Evolutionary conservation across 1,139 yeast species (phyloP).

Genomic region (Magnusiomyces fungicola): DNA sequence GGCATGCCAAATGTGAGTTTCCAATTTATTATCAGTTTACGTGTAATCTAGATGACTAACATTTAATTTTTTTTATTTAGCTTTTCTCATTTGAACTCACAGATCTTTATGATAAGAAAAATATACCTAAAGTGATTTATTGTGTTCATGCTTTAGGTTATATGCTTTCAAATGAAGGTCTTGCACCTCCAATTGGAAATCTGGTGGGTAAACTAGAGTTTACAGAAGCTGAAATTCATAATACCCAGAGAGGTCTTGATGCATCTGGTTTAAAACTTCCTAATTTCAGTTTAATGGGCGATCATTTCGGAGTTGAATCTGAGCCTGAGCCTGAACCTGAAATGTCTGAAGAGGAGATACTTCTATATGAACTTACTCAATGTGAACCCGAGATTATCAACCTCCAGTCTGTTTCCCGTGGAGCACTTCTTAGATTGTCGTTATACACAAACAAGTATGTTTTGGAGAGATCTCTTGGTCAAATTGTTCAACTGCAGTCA

Average conservation of each 20-base stretch:
- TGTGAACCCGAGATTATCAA: conserved; percentile 36
- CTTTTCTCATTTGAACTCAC: conserved; percentile 84
- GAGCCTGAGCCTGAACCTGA: conserved; percentile 21
- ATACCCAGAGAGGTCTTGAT: conserved; percentile 60
- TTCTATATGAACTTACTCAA: conserved; percentile 29
- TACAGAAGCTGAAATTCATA: conserved; percentile 56
- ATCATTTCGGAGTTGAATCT: conserved; percentile 28
- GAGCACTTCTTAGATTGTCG: conserved; percentile 20
- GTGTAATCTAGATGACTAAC: no score
- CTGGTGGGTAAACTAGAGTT: conserved; percentile 59
- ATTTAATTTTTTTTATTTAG: conserved; percentile 11
- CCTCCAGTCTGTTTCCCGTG: conserved; percentile 43
- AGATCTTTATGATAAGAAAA: conserved; percentile 86
- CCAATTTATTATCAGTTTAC: not conserved
- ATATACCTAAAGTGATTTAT: conserved; percentile 89
- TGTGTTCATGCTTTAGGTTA: conserved; percentile 86
- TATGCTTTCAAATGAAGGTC: conserved; percentile 48
- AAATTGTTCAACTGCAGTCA: conserved; percentile 22
- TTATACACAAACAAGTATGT: conserved; percentile 18
- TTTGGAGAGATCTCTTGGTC: conserved; percentile 14
- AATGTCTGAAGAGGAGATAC: conserved; percentile 26
- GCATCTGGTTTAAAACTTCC: conserved; percentile 37
- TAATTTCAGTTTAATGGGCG: conserved; percentile 36
- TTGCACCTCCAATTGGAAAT: conserved; percentile 56
- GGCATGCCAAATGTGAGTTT: conserved; percentile 56